These are phyloP conservation scores for Agrocybe pediades DNA, from an alignment of 768 basidiomycete species.

Conservation along the genomic window DNA sequence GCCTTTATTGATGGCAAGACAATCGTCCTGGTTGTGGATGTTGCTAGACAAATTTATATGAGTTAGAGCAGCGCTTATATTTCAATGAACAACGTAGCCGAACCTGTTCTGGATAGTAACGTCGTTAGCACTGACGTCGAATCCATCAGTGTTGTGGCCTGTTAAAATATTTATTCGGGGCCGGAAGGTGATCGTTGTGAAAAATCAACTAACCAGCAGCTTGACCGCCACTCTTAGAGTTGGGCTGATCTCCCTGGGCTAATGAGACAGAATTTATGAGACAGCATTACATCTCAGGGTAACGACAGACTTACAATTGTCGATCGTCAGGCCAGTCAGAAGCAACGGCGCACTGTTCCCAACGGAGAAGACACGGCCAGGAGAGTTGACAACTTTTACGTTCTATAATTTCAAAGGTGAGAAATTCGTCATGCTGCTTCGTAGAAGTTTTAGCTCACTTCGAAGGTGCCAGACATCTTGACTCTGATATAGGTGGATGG, in stretches of 20 bases:
- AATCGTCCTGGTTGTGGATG: constrained; percentile 57
- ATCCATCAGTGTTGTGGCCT: constrained; percentile 55
- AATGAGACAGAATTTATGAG: background rate
- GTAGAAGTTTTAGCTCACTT: constrained; percentile 15
- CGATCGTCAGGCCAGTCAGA: constrained; percentile 50
- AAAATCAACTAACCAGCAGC: constrained; percentile 38
- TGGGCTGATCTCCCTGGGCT: constrained; percentile 56
- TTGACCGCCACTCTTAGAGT: constrained; percentile 46
- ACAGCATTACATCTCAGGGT: too few species aligned
- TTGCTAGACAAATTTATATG: constrained; percentile 19
- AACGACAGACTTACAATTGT: constrained; percentile 48
- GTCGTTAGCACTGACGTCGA: constrained; percentile 39
- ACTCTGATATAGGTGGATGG: constrained; percentile 24
- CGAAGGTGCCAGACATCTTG: constrained; percentile 38
- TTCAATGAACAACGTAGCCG: background rate
- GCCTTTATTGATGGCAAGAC: constrained; percentile 53
- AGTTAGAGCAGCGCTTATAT: background rate
- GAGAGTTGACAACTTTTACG: constrained; percentile 43
- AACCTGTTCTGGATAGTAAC: constrained; percentile 46
- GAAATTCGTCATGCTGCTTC: background rate
- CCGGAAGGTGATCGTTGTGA: background rate
- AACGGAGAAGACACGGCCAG: constrained; percentile 39
- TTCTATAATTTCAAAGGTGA: constrained; percentile 22
- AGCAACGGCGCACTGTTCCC: constrained; percentile 39
- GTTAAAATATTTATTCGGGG: background rate